Percentiles rank a stretch among this genome's conserved stretches.
These are phyloP conservation scores for Thalassiosira mediterranea DNA, from an alignment of 352 stramenopile species.

Conservation along the genomic window DNA sequence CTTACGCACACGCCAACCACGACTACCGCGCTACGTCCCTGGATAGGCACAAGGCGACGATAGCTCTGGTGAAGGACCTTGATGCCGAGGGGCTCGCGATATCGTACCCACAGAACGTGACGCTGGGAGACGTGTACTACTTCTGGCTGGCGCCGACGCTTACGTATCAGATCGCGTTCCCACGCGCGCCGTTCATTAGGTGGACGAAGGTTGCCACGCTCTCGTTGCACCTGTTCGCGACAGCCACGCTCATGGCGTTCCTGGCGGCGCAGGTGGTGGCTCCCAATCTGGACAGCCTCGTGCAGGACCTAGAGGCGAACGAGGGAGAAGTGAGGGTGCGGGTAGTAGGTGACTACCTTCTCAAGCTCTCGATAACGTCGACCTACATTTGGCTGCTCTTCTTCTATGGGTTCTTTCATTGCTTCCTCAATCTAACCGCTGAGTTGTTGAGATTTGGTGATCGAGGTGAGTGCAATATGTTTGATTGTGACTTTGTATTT, in stretches of 20 bases:
- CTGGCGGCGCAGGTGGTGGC: constrained; percentile 90
- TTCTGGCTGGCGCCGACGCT: constrained; percentile 87
- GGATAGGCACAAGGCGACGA: constrained; percentile 28
- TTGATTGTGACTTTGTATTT: too few species aligned
- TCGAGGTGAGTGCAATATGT: constrained; percentile 48
- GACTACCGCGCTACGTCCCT: constrained; percentile 61
- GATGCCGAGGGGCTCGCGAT: constrained; percentile 39
- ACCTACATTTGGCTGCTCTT: constrained; percentile 94
- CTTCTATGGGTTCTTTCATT: constrained; percentile 97
- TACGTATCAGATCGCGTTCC: constrained; percentile 94
- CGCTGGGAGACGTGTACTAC: constrained; percentile 79
- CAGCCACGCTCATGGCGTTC: constrained; percentile 88
- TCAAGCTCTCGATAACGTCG: constrained; percentile 91
- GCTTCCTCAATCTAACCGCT: constrained; percentile 93
- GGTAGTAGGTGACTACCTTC: constrained; percentile 79
- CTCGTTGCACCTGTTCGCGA: constrained; percentile 84
- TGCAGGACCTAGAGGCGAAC: constrained; percentile 69
- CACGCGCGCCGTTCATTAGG: constrained; percentile 86
- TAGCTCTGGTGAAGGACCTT: constrained; percentile 52
- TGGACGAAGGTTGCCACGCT: constrained; percentile 88
- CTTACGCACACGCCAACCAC: constrained; percentile 81
- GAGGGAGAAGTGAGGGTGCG: constrained; percentile 60
- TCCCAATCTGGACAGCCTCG: constrained; percentile 85
- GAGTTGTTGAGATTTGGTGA: constrained; percentile 88
- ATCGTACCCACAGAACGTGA: constrained; percentile 73